Conservation (phyloP, 495 filamentous ascomycete species). For the Lophium mytilinum region DNA sequence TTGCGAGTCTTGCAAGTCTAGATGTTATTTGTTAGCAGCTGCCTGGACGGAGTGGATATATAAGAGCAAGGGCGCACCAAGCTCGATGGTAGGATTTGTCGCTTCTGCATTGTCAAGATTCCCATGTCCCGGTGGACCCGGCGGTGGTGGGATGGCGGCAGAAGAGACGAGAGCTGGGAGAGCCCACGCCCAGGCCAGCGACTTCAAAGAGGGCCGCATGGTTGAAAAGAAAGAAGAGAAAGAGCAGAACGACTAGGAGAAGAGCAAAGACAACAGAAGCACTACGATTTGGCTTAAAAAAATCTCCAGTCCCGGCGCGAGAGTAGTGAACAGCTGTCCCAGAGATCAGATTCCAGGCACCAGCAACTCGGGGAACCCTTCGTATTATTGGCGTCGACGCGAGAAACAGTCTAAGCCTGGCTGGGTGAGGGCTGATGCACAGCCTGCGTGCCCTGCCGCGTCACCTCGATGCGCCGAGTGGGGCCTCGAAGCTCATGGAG, state of each 20-base stretch:
- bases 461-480: no score
- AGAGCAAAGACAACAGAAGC: slow-evolving; percentile 1
- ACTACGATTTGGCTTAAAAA: background rate
- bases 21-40: slow-evolving; percentile 7
- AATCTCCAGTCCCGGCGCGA: background rate
- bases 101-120: background rate
- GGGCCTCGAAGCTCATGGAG: no score
- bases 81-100: slow-evolving; percentile 1
- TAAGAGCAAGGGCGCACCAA: slow-evolving; percentile 15
- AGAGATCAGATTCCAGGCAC: background rate
- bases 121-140: background rate
- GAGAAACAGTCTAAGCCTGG: no score
- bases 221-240: slow-evolving; percentile 1
- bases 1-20: slow-evolving; percentile 19
- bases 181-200: slow-evolving; percentile 10
- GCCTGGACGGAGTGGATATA: slow-evolving; percentile 15
- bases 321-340: background rate
- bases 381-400: background rate
- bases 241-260: slow-evolving; percentile 5
- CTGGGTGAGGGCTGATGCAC: no score
- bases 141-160: slow-evolving; percentile 9
- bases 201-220: slow-evolving; percentile 7
- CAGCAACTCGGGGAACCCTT: background rate
- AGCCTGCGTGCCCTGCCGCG: no score
- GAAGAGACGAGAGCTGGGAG: slow-evolving; percentile 12